Conservation (phyloP, 139 green algal species). For the Mychonastes homosphaera region DNA sequence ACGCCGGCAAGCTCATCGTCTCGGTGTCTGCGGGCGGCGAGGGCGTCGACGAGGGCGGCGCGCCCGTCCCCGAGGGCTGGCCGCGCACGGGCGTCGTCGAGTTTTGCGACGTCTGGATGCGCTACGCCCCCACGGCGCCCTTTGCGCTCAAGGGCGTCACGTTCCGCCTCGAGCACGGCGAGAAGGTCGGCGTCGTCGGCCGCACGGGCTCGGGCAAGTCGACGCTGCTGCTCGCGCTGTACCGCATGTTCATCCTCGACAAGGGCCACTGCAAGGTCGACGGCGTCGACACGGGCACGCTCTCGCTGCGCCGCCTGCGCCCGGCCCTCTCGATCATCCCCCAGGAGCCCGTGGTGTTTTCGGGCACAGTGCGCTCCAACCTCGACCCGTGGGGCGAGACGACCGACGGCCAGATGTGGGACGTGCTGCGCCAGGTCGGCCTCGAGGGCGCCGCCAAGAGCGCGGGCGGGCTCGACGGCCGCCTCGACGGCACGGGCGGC, state of each 20-base stretch:
- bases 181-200: conserved; percentile 57
- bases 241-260: conserved; percentile 57
- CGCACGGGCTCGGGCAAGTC: conserved; percentile 67
- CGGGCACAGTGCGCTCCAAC: conserved; percentile 66
- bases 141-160: conserved; percentile 24
- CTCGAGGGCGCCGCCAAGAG: conserved; percentile 25
- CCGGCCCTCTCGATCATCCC: conserved; percentile 56
- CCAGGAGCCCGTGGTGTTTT: conserved; percentile 67
- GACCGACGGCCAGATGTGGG: conserved; percentile 20
- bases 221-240: conserved; percentile 64
- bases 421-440: conserved; percentile 36
- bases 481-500: conserved; percentile 28
- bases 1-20: too few relatives aligned
- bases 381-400: conserved; percentile 63
- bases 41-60: background rate
- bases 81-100: conserved; percentile 25
- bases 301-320: conserved; percentile 44
- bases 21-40: background rate
- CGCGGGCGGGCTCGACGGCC: conserved; percentile 54
- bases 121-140: conserved; percentile 20
- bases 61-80: conserved; percentile 20
- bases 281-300: conserved; percentile 47
- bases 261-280: conserved; percentile 50
- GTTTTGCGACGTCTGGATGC: conserved; percentile 30
- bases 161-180: conserved; percentile 28